Conservation (phyloP, 225 moss, liverwort and hornwort genomes). For the Straminergon stramineum region DNA sequence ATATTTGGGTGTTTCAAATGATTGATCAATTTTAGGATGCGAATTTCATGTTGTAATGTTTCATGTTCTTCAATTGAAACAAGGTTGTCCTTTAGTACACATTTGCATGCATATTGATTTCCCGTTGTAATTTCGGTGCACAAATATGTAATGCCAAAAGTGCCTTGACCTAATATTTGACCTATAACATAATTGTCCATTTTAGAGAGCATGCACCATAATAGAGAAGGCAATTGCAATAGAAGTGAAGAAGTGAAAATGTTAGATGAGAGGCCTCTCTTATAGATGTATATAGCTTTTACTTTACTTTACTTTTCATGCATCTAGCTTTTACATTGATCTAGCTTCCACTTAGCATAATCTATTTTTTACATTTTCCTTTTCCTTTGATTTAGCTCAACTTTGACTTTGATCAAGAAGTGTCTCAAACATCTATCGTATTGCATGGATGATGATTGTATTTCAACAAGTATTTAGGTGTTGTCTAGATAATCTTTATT, state of each 20-base stretch:
- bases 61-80: fast-evolving
- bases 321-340: neutral
- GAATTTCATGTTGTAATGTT: neutral
- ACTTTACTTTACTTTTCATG: neutral
- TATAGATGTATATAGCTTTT: neutral
- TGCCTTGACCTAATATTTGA: neutral
- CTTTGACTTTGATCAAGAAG: neutral
- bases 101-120: neutral
- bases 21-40: neutral
- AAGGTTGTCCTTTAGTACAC: neutral
- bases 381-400: neutral
- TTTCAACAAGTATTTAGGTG: neutral
- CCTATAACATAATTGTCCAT: neutral
- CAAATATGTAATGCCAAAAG: neutral
- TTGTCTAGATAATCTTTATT: neutral
- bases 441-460: neutral
- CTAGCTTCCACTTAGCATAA: neutral
- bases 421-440: neutral
- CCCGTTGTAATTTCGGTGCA: neutral
- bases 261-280: neutral
- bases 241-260: neutral
- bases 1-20: neutral
- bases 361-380: neutral
- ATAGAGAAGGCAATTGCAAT: neutral
- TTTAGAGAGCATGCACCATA: neutral